These are phyloP conservation scores for Pseudodiploospora longispora DNA, from an alignment of 2,329 filamentous ascomycete genomes.

Conservation along the genomic window DNA sequence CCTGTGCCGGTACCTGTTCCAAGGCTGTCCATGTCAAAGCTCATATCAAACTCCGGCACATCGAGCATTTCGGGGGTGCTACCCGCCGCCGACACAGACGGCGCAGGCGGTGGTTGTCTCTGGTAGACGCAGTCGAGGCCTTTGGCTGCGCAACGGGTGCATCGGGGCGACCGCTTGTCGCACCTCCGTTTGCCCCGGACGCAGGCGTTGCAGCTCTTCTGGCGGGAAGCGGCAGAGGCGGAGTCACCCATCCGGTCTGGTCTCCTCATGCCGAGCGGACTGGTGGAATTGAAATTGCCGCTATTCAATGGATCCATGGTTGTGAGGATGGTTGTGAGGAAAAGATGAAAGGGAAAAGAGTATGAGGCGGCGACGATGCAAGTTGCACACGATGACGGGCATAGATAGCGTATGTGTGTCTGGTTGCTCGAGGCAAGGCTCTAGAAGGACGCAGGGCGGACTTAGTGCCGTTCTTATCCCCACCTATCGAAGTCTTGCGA, in stretches of 20 bases:
- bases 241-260: background rate
- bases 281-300: background rate
- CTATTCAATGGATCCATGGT: slow-evolving; percentile 4
- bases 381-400: too few species aligned
- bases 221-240: slow-evolving; percentile 33
- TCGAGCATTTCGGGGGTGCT: slow-evolving; percentile 13
- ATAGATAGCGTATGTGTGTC: too few species aligned
- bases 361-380: too few species aligned
- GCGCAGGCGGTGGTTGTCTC: slow-evolving; percentile 21
- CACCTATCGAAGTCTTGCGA: too few species aligned
- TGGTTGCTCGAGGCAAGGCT: too few species aligned
- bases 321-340: background rate
- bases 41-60: slow-evolving; percentile 28
- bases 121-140: slow-evolving; percentile 34
- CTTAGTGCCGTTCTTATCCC: too few species aligned
- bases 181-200: slow-evolving; percentile 40
- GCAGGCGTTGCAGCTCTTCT: slow-evolving; percentile 43
- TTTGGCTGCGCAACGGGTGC: slow-evolving; percentile 34
- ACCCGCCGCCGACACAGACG: background rate
- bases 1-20: slow-evolving; percentile 8
- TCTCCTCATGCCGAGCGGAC: slow-evolving; percentile 1
- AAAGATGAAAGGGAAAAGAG: too few species aligned
- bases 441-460: too few species aligned
- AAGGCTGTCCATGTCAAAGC: slow-evolving; percentile 26
- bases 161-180: slow-evolving; percentile 36